Conservation (phyloP, 495 filamentous ascomycete species). For the Tricharina praecox region DNA sequence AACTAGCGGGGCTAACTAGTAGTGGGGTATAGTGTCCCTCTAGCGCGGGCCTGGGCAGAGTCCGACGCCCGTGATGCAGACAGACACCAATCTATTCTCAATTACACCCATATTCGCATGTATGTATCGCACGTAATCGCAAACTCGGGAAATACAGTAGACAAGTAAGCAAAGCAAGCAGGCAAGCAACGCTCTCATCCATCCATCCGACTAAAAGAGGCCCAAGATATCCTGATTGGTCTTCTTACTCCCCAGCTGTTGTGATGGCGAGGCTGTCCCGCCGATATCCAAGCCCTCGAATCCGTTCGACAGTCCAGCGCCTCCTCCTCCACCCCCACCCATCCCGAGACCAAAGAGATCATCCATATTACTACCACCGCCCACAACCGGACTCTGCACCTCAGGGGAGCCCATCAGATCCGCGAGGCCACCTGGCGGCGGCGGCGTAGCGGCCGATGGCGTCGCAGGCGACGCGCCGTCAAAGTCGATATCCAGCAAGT, state of each 20-base stretch:
- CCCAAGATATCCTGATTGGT: slow-evolving; percentile 80
- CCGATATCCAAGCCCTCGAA: slow-evolving; percentile 67
- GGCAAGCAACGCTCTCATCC: no score
- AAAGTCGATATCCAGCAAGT: slow-evolving; percentile 94
- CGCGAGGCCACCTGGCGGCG: slow-evolving; percentile 44
- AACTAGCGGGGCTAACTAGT: no score
- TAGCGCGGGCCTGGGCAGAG: no score
- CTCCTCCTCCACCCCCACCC: slow-evolving; percentile 44
- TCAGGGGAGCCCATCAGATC: slow-evolving; percentile 68
- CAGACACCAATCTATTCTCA: no score
- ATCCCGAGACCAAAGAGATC: slow-evolving; percentile 7
- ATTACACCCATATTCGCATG: no score
- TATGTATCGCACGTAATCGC: no score
- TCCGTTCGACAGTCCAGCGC: slow-evolving; percentile 64
- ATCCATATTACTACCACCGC: slow-evolving; percentile 6
- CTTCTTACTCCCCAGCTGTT: slow-evolving; percentile 44
- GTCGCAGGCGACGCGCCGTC: slow-evolving; percentile 85
- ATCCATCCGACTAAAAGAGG: slow-evolving; percentile 53
- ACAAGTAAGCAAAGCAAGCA: no score
- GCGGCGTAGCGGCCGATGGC: slow-evolving; percentile 50
- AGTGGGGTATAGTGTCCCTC: no score
- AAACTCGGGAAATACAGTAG: no score
- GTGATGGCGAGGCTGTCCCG: slow-evolving; percentile 36
- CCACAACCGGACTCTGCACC: slow-evolving; percentile 25
- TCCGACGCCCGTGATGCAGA: no score